Conservation (phyloP, 306 rosid species). For the Cicer cuneatum region DNA sequence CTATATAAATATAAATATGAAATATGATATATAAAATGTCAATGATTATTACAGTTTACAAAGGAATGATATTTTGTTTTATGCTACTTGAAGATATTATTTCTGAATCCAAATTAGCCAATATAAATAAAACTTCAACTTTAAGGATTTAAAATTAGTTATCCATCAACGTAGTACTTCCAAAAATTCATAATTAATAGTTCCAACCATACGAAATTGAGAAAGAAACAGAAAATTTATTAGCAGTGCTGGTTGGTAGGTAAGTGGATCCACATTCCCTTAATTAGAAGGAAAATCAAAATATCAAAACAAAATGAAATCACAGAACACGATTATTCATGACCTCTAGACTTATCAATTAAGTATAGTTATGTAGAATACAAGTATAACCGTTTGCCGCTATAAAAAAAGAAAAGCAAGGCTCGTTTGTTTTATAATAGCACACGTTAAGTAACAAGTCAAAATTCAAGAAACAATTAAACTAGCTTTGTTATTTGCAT, state of each 20-base stretch:
- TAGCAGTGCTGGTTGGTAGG: conserved; percentile 5
- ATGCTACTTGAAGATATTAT: too few relatives aligned
- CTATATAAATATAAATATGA: too few relatives aligned
- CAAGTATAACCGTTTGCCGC: conserved; percentile 7
- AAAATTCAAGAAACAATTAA: conserved; percentile 10
- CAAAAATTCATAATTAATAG: not conserved
- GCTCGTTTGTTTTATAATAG: not conserved
- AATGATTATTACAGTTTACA: too few relatives aligned
- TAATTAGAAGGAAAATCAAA: not conserved
- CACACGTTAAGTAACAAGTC: not conserved
- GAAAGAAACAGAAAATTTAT: not conserved
- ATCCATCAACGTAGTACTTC: not conserved
- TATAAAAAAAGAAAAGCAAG: conserved; percentile 31
- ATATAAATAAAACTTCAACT: too few relatives aligned
- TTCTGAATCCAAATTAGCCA: too few relatives aligned
- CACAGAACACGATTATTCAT: conserved; percentile 7
- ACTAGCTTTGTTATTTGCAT: not conserved
- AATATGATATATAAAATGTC: too few relatives aligned
- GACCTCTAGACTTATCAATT: conserved; percentile 25
- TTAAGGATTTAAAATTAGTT: too few relatives aligned
- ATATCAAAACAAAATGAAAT: not conserved
- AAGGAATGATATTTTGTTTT: too few relatives aligned
- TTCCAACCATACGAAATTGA: not conserved
- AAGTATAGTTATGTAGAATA: conserved; percentile 16
- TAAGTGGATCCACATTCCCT: conserved; percentile 4